Evolutionary conservation across 495 filamentous ascomycete species (phyloP).

Genomic region (Lasiosphaeria hispida): DNA sequence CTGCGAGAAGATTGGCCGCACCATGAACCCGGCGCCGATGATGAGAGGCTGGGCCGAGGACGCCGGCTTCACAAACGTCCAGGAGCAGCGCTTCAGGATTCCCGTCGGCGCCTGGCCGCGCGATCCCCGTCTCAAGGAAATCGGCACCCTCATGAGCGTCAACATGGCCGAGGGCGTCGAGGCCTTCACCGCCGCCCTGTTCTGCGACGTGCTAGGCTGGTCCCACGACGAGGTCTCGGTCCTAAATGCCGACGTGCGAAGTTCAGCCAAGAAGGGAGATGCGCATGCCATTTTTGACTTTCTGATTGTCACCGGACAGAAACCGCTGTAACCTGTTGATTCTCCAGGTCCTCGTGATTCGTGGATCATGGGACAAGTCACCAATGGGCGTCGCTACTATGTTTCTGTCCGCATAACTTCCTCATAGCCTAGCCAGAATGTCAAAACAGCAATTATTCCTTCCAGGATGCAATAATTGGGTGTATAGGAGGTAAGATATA

Average conservation of each 20-base stretch:
- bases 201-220: conserved; percentile 34
- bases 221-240: conserved; percentile 29
- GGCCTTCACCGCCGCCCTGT: conserved; percentile 31
- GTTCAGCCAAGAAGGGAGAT: conserved; percentile 20
- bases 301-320: conserved; percentile 22
- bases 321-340: conserved; percentile 18
- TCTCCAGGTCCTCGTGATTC: no score
- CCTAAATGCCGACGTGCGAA: conserved; percentile 28
- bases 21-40: conserved; percentile 17
- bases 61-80: conserved; percentile 39
- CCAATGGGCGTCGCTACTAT: no score
- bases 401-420: no score
- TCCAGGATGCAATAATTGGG: no score
- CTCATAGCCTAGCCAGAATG: no score
- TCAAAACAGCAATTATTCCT: no score
- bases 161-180: conserved; percentile 32
- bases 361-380: no score
- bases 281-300: conserved; percentile 25
- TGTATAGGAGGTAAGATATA: no score
- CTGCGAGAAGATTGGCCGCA: conserved; percentile 27
- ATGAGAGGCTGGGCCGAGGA: conserved; percentile 28
- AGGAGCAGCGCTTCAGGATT: conserved; percentile 30
- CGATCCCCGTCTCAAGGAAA: conserved; percentile 47
- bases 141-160: conserved; percentile 41
- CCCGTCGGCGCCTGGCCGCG: conserved; percentile 46